Conservation (phyloP, 805 yeast species). For the Nakazawaea sp. region DNA sequence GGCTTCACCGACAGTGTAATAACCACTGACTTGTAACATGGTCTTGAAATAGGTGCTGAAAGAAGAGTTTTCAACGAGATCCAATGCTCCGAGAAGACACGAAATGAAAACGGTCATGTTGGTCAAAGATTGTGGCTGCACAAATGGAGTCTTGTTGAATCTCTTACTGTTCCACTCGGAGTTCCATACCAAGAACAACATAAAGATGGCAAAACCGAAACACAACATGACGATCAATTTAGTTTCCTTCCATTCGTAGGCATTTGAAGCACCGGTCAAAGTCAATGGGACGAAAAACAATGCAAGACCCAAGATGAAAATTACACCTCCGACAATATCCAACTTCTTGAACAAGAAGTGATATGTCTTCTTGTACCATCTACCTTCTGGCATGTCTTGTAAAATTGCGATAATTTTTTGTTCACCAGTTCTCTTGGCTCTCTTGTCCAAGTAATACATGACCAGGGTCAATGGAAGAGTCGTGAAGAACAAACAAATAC, state of each 20-base stretch:
- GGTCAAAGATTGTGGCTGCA: conserved; percentile 19
- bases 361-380: conserved; percentile 11
- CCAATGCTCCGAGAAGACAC: conserved; percentile 17
- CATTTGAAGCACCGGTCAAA: conserved; percentile 17
- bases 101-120: conserved; percentile 13
- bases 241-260: conserved; percentile 19
- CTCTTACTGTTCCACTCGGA: not conserved
- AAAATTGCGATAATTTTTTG: conserved; percentile 8
- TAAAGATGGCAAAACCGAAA: conserved; percentile 18
- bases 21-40: conserved; percentile 22
- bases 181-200: conserved; percentile 16
- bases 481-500: conserved; percentile 12
- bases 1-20: conserved; percentile 21
- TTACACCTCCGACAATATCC: conserved; percentile 18
- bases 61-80: conserved; percentile 19
- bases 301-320: conserved; percentile 17
- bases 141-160: conserved; percentile 16
- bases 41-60: conserved; percentile 21
- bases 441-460: conserved; percentile 19
- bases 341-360: conserved; percentile 15
- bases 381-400: conserved; percentile 14
- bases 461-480: conserved; percentile 16
- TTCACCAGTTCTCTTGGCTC: conserved; percentile 12
- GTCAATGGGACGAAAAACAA: conserved; percentile 23
- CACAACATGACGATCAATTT: conserved; percentile 19